Evolutionary conservation across 352 stramenopile genomes (phyloP), one percentile per base, ranked within the genome.

Genomic region (Globisporangium abappressorium): DNA sequence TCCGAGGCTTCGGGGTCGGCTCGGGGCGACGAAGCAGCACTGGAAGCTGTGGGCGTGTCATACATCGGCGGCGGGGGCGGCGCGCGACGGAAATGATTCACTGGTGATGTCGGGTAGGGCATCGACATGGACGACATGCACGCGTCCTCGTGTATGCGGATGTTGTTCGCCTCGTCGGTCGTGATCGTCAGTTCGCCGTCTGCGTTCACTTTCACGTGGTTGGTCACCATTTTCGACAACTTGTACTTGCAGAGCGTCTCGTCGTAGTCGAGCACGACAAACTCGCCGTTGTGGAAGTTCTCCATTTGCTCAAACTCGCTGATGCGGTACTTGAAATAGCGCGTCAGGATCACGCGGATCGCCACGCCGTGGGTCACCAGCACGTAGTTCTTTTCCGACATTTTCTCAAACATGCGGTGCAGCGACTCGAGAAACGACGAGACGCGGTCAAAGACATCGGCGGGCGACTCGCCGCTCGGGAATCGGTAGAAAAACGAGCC

Each of bases 401-500:
- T 82, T 51, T 91, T 91, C 55, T 91, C 77, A 64, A 97, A 97
- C 75, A 94, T 82, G 28, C 90, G 87, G 64, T 93, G 92, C 2
- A 97, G 80, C 55, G 85, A 92, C 72, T 96, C 88, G 33, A 97
- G 77, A 65, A 97, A 97, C 14, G 85, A 94, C 54, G 85, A 95
- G 41, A 96, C 82, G 57, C 90, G 86, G 67, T 97, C 89, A 70
- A 94, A 97, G 33, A 96, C 89, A 65, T 97, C 90, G 11, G 89
- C 90, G 5, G 85, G 87, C 0, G 85, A 95, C 56, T 97, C 90
- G 26, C 90, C 90, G 47, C 90, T 94, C 22, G 90, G 89, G 59
- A 96, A 96, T 1, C 90, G 70, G 70, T 95, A 97, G 73, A 96
- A 97, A 66, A 97, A 97, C 28, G 83, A 87, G 20, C 89, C 88